Evolutionary conservation across 306 rosid species (phyloP).

Genomic region (Dryas drummondii): DNA sequence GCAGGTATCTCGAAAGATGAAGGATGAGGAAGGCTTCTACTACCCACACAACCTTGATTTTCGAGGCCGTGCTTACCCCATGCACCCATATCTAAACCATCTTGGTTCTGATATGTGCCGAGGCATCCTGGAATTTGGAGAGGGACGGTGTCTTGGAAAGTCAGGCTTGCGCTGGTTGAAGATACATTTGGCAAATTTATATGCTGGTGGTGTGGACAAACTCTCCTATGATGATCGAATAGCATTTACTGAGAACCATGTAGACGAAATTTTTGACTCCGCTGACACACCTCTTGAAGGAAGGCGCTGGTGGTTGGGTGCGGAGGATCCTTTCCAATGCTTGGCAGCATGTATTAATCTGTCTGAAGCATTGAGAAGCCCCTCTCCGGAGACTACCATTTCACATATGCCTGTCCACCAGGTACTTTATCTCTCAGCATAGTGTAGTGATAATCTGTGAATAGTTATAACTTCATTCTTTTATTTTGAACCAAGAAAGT

Average conservation of each 20-base stretch:
- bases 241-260: constrained; percentile 65
- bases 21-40: constrained; percentile 92
- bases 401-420: constrained; percentile 92
- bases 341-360: constrained; percentile 86
- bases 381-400: constrained; percentile 75
- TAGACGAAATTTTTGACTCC: constrained; percentile 75
- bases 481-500: neutral
- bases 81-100: constrained; percentile 95
- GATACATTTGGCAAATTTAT: constrained; percentile 93
- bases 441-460: neutral
- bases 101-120: constrained; percentile 97
- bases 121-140: constrained; percentile 88
- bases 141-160: constrained; percentile 83
- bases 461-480: neutral
- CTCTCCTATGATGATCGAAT: constrained; percentile 64
- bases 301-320: constrained; percentile 87
- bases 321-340: constrained; percentile 98
- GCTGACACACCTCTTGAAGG: constrained; percentile 95
- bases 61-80: constrained; percentile 97
- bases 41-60: constrained; percentile 98
- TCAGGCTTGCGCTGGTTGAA: constrained; percentile 91
- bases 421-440: constrained; percentile 42
- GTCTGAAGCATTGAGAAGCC: constrained; percentile 83
- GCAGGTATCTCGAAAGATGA: constrained; percentile 96
- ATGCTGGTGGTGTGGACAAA: constrained; percentile 91